Conservation (phyloP, 495 filamentous ascomycete genomes). For the Acidomyces sp. region DNA sequence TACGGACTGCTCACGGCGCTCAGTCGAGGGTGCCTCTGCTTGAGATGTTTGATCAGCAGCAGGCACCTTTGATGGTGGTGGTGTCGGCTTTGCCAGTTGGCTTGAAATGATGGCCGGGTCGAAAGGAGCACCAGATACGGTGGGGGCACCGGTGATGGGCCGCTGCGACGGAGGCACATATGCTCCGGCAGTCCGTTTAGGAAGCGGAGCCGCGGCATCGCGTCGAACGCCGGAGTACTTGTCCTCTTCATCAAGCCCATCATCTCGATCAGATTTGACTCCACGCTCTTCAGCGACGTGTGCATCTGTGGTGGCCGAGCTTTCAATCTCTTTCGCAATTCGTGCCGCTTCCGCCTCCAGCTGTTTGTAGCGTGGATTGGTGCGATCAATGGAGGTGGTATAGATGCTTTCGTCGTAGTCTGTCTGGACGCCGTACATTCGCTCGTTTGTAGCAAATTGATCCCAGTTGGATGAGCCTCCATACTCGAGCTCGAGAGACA, state of each 20-base stretch:
- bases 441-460: constrained; percentile 84
- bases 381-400: constrained; percentile 77
- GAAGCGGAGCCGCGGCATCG: constrained; percentile 56
- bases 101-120: constrained; percentile 77
- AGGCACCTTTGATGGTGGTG: constrained; percentile 5
- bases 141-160: constrained; percentile 58
- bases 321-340: constrained; percentile 84
- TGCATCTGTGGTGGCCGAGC: constrained; percentile 48
- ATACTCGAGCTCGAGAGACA: constrained; percentile 65
- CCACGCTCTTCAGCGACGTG: constrained; percentile 69
- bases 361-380: constrained; percentile 64
- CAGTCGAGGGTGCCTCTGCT: not conserved
- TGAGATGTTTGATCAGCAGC: not conserved
- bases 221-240: constrained; percentile 89
- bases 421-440: constrained; percentile 70
- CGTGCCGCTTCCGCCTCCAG: constrained; percentile 62
- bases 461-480: constrained; percentile 51
- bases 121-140: constrained; percentile 57
- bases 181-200: constrained; percentile 45
- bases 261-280: constrained; percentile 37
- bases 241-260: constrained; percentile 73
- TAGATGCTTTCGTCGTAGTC: constrained; percentile 91
- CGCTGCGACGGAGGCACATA: constrained; percentile 84
- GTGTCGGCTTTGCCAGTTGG: constrained; percentile 41
- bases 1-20: constrained; percentile 1